Conservation (phyloP, 176 grass and related monocot species). For the Carex parvula region DNA sequence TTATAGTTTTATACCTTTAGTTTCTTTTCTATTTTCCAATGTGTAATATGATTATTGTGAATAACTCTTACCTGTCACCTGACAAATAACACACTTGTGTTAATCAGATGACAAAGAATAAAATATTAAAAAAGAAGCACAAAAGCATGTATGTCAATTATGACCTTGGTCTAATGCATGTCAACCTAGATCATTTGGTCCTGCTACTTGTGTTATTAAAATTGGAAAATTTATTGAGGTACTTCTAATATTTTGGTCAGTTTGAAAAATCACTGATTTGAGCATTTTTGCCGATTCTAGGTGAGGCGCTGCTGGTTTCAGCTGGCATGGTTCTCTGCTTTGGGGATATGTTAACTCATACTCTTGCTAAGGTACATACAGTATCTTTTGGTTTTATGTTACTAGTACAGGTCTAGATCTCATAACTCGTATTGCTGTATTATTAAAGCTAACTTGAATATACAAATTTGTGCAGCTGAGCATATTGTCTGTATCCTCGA, state of each 20-base stretch:
- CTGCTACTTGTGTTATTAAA: not conserved
- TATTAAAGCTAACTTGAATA: constrained; percentile 1
- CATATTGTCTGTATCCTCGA: constrained; percentile 31
- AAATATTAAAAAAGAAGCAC: not conserved
- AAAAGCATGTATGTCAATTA: not conserved
- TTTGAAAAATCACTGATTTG: not conserved
- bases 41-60: not conserved
- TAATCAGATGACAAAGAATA: not conserved
- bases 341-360: constrained; percentile 64
- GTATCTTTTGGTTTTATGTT: not conserved
- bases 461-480: constrained; percentile 8
- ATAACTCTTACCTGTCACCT: not conserved
- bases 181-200: not conserved
- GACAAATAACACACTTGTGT: not conserved
- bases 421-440: not conserved
- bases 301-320: constrained; percentile 79
- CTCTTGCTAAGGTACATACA: constrained; percentile 58
- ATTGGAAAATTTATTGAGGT: not conserved
- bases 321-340: constrained; percentile 79
- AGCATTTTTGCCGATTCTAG: constrained; percentile 44
- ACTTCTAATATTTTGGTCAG: not conserved
- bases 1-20: constrained; percentile 39
- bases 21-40: constrained; percentile 22
- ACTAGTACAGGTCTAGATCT: not conserved
- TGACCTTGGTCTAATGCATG: not conserved